Evolutionary conservation across 2,329 filamentous ascomycete species (phyloP), one percentile per base, ranked within the genome.

Genomic region (Aplosporella prunicola): DNA sequence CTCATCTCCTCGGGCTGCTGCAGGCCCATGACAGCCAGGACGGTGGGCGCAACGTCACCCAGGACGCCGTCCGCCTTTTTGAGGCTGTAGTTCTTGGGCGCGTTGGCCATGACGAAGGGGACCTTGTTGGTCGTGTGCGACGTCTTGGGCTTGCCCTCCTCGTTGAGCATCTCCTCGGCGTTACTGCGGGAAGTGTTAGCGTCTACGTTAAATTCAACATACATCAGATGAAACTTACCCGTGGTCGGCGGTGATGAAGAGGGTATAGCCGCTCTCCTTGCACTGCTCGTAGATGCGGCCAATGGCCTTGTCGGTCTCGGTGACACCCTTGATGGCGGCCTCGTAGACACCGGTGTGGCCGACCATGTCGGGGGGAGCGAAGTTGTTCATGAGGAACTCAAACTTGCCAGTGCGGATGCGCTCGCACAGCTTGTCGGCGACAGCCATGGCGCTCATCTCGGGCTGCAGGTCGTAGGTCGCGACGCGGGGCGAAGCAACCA

Each of bases 351-450:
- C 91, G 9, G 91, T 98, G 70, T 98, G 91, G 50, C 91, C 91
- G 47, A 98, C 91, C 91, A 98, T 98, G 68, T 98, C 91, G 13
- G 91, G 91, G 27, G 91, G 91, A 27, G 91, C 91, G 65, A 98
- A 96, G 78, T 98, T 98, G 79, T 96, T 95, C 91, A 98, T 98
- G 63, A 98, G 72, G 58, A 98, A 96, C 57, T 91, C 87, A 66
- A 88, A 95, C 57, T 83, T 78, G 56, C 81, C 77, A 62, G 93
- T 85, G 17, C 63, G 75, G 48, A 98, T 80, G 42, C 88, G 80
- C 72, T 95, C 91, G 61, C 70, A 76, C 42, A 94, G 82, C 69
- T 93, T 89, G 55, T 93, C 74, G 33, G 85, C 91, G 10, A 98
- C 91, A 29, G 74, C 82, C 50, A 80, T 84, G 48, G 88, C 89